Evolutionary conservation across 495 filamentous ascomycete species (phyloP).

Genomic region (Penicillium paradoxum): DNA sequence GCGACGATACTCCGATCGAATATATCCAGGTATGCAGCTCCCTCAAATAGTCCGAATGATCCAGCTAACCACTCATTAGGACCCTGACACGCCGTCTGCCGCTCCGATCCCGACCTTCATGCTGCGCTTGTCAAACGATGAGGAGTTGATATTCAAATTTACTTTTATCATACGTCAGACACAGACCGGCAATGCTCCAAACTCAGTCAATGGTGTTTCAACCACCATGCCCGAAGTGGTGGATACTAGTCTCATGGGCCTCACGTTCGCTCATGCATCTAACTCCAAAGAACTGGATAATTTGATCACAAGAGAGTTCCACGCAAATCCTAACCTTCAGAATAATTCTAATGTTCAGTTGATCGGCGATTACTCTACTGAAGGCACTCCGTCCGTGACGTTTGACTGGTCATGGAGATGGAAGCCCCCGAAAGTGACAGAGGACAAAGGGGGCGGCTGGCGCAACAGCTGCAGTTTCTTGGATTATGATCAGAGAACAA

Average conservation of each 20-base stretch:
- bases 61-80: slow-evolving; percentile 45
- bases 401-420: slow-evolving; percentile 97
- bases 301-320: slow-evolving; percentile 88
- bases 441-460: slow-evolving; percentile 90
- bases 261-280: slow-evolving; percentile 88
- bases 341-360: slow-evolving; percentile 94
- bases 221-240: slow-evolving; percentile 43
- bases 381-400: slow-evolving; percentile 72
- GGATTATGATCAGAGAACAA: slow-evolving; percentile 91
- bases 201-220: slow-evolving; percentile 46
- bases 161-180: slow-evolving; percentile 80
- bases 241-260: slow-evolving; percentile 78
- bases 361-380: slow-evolving; percentile 81
- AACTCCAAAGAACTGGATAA: slow-evolving; percentile 85
- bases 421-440: slow-evolving; percentile 77
- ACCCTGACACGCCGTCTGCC: slow-evolving; percentile 62
- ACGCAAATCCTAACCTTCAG: slow-evolving; percentile 94
- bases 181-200: slow-evolving; percentile 38
- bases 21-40: slow-evolving; percentile 71
- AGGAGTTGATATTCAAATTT: slow-evolving; percentile 88
- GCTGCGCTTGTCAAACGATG: slow-evolving; percentile 80
- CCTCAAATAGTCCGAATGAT: background rate
- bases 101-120: slow-evolving; percentile 66
- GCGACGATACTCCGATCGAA: slow-evolving; percentile 74
- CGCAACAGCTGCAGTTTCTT: slow-evolving; percentile 93